Evolutionary conservation across 164 flowering plant species (phyloP).

Genomic region (Kalanchoe fedtschenkoi): DNA sequence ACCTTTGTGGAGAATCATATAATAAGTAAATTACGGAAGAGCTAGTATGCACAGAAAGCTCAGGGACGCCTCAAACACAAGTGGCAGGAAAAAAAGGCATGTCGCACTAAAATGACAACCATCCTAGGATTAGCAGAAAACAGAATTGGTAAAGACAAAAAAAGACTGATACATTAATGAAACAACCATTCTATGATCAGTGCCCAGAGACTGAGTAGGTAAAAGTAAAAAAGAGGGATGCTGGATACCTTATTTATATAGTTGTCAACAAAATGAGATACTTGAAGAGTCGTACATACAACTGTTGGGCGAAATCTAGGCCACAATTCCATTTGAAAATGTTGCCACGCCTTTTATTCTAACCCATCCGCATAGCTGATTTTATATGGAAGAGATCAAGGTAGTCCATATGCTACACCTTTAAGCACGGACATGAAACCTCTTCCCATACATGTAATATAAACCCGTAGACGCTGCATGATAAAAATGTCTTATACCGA

Average conservation of each 20-base stretch:
- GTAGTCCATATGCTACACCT: constrained; percentile 32
- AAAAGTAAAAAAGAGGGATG: too few species aligned
- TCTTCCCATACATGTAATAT: not conserved
- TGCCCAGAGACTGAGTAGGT: too few species aligned
- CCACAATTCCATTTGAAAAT: constrained; percentile 32
- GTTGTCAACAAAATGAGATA: not conserved
- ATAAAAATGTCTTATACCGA: not conserved
- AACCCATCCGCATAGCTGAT: constrained; percentile 18
- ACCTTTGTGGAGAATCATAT: not conserved
- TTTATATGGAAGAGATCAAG: constrained; percentile 48
- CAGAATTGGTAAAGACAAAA: not conserved
- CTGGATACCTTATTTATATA: too few species aligned
- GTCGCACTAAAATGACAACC: too few species aligned
- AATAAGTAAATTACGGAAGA: not conserved
- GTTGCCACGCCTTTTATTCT: constrained; percentile 42
- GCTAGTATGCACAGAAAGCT: not conserved
- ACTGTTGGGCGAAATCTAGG: constrained; percentile 8
- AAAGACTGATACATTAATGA: not conserved
- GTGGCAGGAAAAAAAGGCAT: not conserved
- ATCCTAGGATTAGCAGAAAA: not conserved
- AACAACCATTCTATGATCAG: too few species aligned
- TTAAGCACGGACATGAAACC: constrained; percentile 21
- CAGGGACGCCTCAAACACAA: not conserved
- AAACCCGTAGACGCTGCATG: not conserved
- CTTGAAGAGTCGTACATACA: not conserved